Percentiles rank a stretch among this genome's conserved stretches.
Evolutionary conservation across 1,284 basidiomycete species (phyloP).

Genomic region (Coniferiporia sulphurascens): DNA sequence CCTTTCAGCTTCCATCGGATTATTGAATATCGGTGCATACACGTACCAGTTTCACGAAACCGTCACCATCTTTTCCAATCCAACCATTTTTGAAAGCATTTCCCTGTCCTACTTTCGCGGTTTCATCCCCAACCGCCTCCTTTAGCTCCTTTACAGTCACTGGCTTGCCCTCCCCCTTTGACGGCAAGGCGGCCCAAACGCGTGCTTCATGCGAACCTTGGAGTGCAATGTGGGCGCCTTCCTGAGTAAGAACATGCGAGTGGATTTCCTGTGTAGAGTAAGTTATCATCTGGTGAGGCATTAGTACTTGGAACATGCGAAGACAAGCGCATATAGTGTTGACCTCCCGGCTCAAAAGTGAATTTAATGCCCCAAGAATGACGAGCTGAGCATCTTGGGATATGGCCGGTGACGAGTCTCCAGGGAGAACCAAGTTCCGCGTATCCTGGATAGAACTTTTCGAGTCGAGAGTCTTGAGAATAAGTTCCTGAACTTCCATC

Average conservation of each 20-base stretch:
- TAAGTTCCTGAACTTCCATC: conserved; percentile 70
- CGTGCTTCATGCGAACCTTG: conserved; percentile 92
- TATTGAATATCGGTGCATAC: not conserved
- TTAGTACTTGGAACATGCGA: not conserved
- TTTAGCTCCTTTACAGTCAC: conserved; percentile 66
- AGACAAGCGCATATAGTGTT: conserved; percentile 26
- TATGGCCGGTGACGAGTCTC: conserved; percentile 49
- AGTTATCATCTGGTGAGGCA: conserved; percentile 66
- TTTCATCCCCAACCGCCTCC: conserved; percentile 74
- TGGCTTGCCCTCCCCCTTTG: conserved; percentile 63
- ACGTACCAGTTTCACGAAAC: conserved; percentile 71
- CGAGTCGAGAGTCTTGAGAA: conserved; percentile 69
- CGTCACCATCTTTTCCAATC: conserved; percentile 89
- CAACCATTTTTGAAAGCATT: conserved; percentile 97
- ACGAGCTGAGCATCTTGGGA: conserved; percentile 74
- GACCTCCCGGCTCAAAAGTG: conserved; percentile 81
- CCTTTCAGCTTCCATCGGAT: conserved; percentile 4
- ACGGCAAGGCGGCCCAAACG: conserved; percentile 82
- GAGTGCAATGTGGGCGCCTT: conserved; percentile 75
- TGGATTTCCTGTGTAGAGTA: conserved; percentile 78
- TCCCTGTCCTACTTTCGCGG: conserved; percentile 87
- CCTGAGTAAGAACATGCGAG: conserved; percentile 70
- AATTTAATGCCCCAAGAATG: conserved; percentile 86
- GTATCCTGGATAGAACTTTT: conserved; percentile 68
- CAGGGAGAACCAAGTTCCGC: conserved; percentile 64